A percentile compares a stretch with the other conserved stretches of the same genome.
These are phyloP conservation scores for Paragyromitra xinjiangensis DNA, from an alignment of 495 filamentous ascomycete species.

Conservation along the genomic window DNA sequence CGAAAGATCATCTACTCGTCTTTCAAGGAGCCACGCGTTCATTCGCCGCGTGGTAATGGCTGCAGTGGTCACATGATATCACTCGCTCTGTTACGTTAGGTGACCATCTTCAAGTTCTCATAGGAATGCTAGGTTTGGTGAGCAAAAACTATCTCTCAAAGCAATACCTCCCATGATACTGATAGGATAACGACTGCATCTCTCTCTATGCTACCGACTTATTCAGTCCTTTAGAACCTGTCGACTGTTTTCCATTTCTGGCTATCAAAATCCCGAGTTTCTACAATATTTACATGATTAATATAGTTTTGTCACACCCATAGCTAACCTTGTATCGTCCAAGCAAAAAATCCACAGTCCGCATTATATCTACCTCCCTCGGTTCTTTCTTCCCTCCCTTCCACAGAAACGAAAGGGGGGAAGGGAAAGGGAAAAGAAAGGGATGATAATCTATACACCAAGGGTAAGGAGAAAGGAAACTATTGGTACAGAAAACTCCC, in stretches of 20 bases:
- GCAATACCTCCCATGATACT: background rate
- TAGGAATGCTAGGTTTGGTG: background rate
- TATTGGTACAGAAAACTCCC: background rate
- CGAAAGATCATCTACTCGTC: background rate
- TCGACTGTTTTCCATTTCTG: background rate
- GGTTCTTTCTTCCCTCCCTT: background rate
- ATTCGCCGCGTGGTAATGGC: background rate
- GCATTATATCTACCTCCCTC: background rate
- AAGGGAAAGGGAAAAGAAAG: background rate
- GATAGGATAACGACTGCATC: background rate
- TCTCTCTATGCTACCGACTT: background rate
- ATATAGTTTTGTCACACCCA: background rate
- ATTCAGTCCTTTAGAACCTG: background rate
- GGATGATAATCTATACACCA: constrained; percentile 2
- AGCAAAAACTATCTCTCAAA: background rate
- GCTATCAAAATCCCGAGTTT: background rate
- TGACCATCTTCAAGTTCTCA: background rate
- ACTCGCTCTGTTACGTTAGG: background rate
- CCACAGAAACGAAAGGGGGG: background rate
- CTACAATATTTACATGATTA: background rate
- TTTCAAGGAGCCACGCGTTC: background rate
- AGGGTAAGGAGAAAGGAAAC: background rate
- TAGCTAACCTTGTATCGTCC: background rate
- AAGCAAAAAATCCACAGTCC: background rate
- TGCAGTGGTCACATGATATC: background rate